Evolutionary conservation across 1,284 basidiomycete species (phyloP).

Genomic region (Sanghuangporus sanghuang): DNA sequence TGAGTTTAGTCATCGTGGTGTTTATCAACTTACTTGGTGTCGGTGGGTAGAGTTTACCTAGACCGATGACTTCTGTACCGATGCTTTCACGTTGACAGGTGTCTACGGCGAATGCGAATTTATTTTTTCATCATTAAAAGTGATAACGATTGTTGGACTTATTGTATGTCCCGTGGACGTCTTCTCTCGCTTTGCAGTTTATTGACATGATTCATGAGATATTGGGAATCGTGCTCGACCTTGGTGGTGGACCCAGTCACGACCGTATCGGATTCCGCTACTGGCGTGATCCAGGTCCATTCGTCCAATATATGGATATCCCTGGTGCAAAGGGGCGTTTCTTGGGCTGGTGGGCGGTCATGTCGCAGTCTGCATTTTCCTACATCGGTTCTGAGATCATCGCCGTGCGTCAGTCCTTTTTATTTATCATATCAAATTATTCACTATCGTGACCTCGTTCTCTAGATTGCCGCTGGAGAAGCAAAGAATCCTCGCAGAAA

Average conservation of each 20-base stretch:
- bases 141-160: slow-evolving; percentile 64
- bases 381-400: slow-evolving; percentile 84
- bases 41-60: slow-evolving; percentile 31
- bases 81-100: slow-evolving; percentile 28
- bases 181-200: slow-evolving; percentile 20
- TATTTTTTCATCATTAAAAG: slow-evolving; percentile 72
- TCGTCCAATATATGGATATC: slow-evolving; percentile 52
- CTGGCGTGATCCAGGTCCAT: slow-evolving; percentile 72
- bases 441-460: slow-evolving; percentile 1
- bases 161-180: slow-evolving; percentile 40
- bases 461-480: slow-evolving; percentile 76
- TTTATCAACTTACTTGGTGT: slow-evolving; percentile 74
- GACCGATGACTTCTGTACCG: background rate
- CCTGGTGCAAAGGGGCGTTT: slow-evolving; percentile 58
- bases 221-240: slow-evolving; percentile 60
- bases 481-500: slow-evolving; percentile 64
- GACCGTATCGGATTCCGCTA: slow-evolving; percentile 55
- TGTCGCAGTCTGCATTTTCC: slow-evolving; percentile 77
- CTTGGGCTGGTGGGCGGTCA: slow-evolving; percentile 61
- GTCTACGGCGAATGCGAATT: slow-evolving; percentile 74
- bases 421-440: background rate
- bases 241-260: slow-evolving; percentile 56
- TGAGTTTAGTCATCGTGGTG: slow-evolving; percentile 68
- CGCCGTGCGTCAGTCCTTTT: slow-evolving; percentile 51
- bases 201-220: slow-evolving; percentile 25